Base-by-base conservation (phyloP, 129 eudicot genomes). In the Sambucus nigra region DNA sequence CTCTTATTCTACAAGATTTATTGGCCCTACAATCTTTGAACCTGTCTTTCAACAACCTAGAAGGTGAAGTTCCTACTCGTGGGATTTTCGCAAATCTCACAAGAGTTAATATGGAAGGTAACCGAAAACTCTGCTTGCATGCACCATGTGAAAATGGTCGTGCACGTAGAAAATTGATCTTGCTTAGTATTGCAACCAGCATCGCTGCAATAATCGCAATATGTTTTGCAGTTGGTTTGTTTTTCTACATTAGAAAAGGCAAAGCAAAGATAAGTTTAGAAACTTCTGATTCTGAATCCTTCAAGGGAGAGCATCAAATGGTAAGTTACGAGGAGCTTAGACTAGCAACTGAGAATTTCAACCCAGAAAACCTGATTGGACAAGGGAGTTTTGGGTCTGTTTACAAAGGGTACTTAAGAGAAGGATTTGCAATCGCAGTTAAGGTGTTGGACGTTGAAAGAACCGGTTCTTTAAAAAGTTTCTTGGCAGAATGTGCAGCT, bases 331-430 rank as follows among this genome's bases (percentile, higher is more conserved):
- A 75, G n/a, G 79, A 80, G 21, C 78, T 85, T 57, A 79, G 86
- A 3, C 51, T 16, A 0, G 80, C 91, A 19, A 86, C 95, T 1
- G 29, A 44, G 9, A 65, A 72, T 55, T 85, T 85, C 57, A 54
- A 38, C 20, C 50, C 58, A 16, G 74, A 63, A 52, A 74, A 78
- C 59, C 51, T 80, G 18, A 57, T 85, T 7, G 95, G 89, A 19
- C 45, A 29, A 2, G 95, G 95, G 28, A 77, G 91, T 64, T 78
- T 82, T 48, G 86, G 86, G 27, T 61, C 71, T 40, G 93, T 82
- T 18, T 82, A 74, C 73, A 65, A 57, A 66, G 95, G 89, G 25
- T 27, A 25, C 49, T 52, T 77, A 0, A 42, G 24, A 3, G 79
- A 62, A 44, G 80, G 76, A 25, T 20, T n/a, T 0, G 24, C 45